Conservation (phyloP, 1,284 basidiomycete genomes). For the Fomitopsis betulina region DNA sequence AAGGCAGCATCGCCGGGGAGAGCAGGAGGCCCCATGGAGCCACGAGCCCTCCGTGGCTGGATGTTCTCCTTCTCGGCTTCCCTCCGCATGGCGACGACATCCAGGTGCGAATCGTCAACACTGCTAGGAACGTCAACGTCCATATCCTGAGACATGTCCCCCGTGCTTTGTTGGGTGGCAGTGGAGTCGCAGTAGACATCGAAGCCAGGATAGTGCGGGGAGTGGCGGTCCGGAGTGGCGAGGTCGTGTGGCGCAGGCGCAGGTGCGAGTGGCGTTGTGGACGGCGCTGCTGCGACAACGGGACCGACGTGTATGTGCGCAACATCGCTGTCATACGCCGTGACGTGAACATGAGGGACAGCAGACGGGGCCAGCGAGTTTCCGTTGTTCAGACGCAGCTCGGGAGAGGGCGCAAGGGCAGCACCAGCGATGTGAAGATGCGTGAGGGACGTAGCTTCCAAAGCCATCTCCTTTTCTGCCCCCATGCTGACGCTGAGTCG, state of each 20-base stretch:
- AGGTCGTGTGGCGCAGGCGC: conserved; percentile 29
- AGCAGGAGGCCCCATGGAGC: conserved; percentile 6
- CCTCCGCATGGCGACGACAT: conserved; percentile 24
- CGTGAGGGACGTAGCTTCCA: neutral
- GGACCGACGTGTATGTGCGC: neutral
- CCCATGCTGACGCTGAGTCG: conserved; percentile 4
- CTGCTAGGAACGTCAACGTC: neutral
- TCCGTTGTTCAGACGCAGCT: neutral
- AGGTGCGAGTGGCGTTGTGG: neutral
- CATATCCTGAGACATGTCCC: neutral
- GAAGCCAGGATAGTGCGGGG: conserved; percentile 73
- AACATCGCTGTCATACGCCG: neutral
- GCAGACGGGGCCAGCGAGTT: neutral
- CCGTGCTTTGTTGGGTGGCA: conserved; percentile 25
- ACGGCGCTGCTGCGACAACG: neutral
- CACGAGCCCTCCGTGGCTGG: conserved; percentile 19
- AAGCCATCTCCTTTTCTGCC: neutral
- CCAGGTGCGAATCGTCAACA: conserved; percentile 9
- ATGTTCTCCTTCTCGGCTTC: conserved; percentile 54
- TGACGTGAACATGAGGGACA: neutral
- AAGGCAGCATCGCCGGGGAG: conserved; percentile 12
- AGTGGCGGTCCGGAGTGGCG: conserved; percentile 47
- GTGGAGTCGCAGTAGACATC: conserved; percentile 52
- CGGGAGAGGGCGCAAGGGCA: neutral
- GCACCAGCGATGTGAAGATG: no score